phyloP scores from a whole-genome alignment of 2,329 filamentous ascomycete genomes.

The Aspergillus arachidicola region DNA sequence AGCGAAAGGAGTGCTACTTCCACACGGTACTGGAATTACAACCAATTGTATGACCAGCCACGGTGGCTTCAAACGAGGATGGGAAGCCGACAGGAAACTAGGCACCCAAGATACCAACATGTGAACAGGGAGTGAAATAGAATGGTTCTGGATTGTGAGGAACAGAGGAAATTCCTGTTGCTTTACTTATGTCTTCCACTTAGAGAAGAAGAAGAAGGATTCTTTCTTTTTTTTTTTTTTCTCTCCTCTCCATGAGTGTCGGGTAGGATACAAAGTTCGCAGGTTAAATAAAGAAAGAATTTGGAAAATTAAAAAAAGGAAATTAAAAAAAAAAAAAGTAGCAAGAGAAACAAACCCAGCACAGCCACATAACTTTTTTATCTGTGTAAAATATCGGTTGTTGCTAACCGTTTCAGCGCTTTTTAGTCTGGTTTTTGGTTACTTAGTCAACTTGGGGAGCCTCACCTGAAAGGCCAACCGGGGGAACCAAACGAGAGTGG shows the following conservation, averaged over 20 bases:
- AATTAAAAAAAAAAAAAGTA: neutral
- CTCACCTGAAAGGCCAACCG: conserved; percentile 12
- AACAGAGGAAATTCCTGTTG: neutral
- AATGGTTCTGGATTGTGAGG: neutral
- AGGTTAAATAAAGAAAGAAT: neutral
- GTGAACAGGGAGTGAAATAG: neutral
- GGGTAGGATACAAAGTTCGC: neutral
- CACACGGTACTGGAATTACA: conserved; percentile 5
- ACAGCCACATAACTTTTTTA: conserved; percentile 7
- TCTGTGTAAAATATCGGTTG: neutral
- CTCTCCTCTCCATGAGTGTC: neutral
- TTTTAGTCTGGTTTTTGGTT: conserved; percentile 5
- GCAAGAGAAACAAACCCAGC: conserved; percentile 2
- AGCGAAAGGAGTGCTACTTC: neutral
- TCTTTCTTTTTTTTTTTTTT: neutral
- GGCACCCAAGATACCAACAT: conserved; percentile 14
- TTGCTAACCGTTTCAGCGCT: conserved; percentile 6
- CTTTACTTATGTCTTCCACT: neutral
- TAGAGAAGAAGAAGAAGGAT: neutral
- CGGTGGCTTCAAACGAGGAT: conserved; percentile 21
- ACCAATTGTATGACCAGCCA: conserved; percentile 17
- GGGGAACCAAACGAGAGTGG: conserved; percentile 10
- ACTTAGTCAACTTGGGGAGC: conserved; percentile 9
- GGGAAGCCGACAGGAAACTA: conserved; percentile 12
- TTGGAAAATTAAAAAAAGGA: neutral